Evolutionary conservation across 2,329 filamentous ascomycete genomes (phyloP).

Genomic region (Karstenula rhodostoma): DNA sequence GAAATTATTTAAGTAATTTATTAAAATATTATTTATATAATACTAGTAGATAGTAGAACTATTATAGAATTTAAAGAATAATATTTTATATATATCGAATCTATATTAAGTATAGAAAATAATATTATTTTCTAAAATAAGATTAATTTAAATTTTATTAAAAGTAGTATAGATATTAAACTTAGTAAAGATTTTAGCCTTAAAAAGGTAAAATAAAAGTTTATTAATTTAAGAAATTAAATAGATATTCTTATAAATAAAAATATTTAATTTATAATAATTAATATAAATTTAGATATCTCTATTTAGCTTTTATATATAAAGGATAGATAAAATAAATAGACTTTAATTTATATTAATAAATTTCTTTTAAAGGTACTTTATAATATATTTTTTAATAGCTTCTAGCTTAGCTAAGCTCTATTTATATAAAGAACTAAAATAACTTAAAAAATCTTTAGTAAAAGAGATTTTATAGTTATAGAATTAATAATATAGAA

Average conservation of each 20-base stretch:
- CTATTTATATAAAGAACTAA: background rate
- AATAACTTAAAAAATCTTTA: background rate
- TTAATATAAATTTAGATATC: constrained; percentile 3
- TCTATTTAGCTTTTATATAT: constrained; percentile 6
- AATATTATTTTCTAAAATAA: constrained; percentile 1
- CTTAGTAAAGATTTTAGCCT: constrained; percentile 7
- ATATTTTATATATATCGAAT: background rate
- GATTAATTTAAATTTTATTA: background rate
- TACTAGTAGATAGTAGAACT: background rate
- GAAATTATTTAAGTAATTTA: background rate
- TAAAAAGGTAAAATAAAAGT: background rate
- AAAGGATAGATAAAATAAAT: no score
- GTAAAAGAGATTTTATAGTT: background rate
- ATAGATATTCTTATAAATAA: background rate
- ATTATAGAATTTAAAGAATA: background rate
- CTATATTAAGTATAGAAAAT: constrained; percentile 4
- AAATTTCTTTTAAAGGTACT: no score
- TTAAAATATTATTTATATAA: background rate
- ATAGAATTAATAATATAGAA: background rate
- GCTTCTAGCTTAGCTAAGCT: background rate
- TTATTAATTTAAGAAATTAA: no score
- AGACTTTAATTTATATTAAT: no score
- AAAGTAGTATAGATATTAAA: background rate
- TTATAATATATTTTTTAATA: background rate
- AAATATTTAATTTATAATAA: background rate